Evolutionary conservation across 2,329 filamentous ascomycete species (phyloP).

Genomic region (Pseudogymnoascus pannorum): DNA sequence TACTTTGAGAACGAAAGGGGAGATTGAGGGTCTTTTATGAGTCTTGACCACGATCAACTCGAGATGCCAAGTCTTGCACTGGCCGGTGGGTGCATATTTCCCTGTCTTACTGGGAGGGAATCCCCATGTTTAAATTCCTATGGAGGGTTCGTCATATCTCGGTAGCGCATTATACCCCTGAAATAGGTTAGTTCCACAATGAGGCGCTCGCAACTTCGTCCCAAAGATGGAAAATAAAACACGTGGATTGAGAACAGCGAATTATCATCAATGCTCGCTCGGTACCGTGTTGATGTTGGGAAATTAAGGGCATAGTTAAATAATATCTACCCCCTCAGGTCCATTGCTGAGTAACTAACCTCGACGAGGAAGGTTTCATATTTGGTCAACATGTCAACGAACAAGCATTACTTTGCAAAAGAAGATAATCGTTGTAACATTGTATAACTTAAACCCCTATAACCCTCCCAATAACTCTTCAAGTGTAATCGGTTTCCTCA

Average conservation of each 20-base stretch:
- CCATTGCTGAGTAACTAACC: not conserved
- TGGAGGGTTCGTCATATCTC: not conserved
- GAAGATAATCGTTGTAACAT: not conserved
- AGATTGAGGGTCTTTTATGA: not conserved
- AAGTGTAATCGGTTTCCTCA: slow-evolving; percentile 77
- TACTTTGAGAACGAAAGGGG: not conserved
- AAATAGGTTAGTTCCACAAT: not conserved
- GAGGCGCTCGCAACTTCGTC: not conserved
- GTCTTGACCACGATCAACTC: not conserved
- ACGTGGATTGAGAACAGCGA: not conserved
- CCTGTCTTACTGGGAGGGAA: not conserved
- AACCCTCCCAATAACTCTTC: slow-evolving; percentile 67
- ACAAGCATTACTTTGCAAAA: not conserved
- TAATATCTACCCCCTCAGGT: not conserved
- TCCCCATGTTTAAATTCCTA: not conserved
- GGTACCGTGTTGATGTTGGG: not conserved
- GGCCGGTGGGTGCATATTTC: not conserved
- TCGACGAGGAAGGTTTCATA: not conserved
- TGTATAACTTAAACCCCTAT: slow-evolving; percentile 27
- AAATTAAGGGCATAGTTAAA: not conserved
- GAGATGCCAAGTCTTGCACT: not conserved
- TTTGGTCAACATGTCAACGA: not conserved
- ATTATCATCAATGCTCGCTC: not conserved
- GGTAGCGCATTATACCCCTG: not conserved
- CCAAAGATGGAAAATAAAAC: not conserved